Evolutionary conservation across 2,329 filamentous ascomycete genomes (phyloP).

Genomic region (Pezizomycotina sp.): DNA sequence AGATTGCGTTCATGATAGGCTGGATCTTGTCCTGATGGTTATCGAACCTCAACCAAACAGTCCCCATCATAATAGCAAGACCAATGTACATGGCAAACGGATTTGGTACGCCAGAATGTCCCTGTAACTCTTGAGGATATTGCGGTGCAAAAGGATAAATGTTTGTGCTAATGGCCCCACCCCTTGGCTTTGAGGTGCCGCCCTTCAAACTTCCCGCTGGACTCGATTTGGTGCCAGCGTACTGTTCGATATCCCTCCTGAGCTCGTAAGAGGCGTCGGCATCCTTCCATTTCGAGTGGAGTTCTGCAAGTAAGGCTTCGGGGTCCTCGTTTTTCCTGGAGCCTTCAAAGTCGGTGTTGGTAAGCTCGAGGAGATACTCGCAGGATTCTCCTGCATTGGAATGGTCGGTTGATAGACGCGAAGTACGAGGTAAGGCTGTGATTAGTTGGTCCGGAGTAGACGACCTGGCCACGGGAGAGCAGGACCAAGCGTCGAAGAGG

Average conservation of each 20-base stretch:
- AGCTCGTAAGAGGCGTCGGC: constrained; percentile 30
- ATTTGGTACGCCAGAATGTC: constrained; percentile 75
- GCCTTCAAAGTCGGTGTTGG: constrained; percentile 57
- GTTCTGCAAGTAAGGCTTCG: constrained; percentile 32
- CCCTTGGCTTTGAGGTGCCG: constrained; percentile 28
- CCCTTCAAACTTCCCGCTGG: no score
- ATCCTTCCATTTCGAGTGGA: constrained; percentile 20
- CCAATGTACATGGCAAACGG: constrained; percentile 38
- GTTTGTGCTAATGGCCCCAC: constrained; percentile 37
- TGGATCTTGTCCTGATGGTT: constrained; percentile 57
- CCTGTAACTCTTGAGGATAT: constrained; percentile 68
- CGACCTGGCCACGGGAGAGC: constrained; percentile 51
- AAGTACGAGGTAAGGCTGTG: constrained; percentile 46
- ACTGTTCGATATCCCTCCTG: constrained; percentile 23
- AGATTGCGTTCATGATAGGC: constrained; percentile 63
- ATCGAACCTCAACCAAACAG: constrained; percentile 61
- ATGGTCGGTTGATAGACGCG: constrained; percentile 35
- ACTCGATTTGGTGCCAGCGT: constrained; percentile 26
- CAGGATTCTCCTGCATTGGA: no score
- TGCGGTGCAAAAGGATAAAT: constrained; percentile 54
- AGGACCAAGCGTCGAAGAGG: constrained; percentile 66
- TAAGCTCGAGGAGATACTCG: constrained; percentile 60
- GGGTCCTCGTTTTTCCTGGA: constrained; percentile 9
- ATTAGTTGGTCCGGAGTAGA: constrained; percentile 53
- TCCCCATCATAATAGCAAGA: constrained; percentile 73